Evolutionary conservation across 352 stramenopile species (phyloP), one percentile per base, ranked within the genome.

Genomic region (Plasmopara muralis): DNA sequence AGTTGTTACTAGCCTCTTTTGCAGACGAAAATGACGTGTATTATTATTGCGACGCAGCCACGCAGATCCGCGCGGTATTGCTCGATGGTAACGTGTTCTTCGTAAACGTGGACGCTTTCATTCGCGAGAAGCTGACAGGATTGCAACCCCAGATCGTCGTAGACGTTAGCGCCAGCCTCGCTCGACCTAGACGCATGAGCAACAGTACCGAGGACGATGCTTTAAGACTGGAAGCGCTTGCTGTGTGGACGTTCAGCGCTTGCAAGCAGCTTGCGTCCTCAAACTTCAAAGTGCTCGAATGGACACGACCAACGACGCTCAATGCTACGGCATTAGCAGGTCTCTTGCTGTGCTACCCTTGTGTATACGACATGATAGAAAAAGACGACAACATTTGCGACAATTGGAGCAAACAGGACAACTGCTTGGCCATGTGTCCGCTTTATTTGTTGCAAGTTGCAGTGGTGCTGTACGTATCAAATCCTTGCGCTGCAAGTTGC

Each of bases 401-500:
- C 15, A 57, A 45, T 5, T 79, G 68, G 72, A 49, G 37, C 12
- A 45, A 54, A 14, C 66, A 79, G 47, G 54, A 60, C 5, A 87
- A 85, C 47, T 85, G 71, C 38, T 65, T 87, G n/a, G 57, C 62
- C 4, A 62, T 82, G 66, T 71, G 64, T 50, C 69, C 71, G 16
- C 65, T 87, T 37, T 50, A 54, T 28, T 49, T 87, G 14, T 6
- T 85, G 6, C 34, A 66, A 10, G 50, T 49, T 9, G n/a, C 47
- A 12, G 37, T 18, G 31, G 8, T 69, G 30, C 49, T 58, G 65
- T 64, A 54, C 53, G 55, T 65, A 12, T 39, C 30, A 12, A 10
- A n/a, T 55, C n/a, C 20, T 30, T 33, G 20, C 8, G 9, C 50
- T 37, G 28, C 40, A 37, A 48, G 31, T 44, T 20, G 4, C 34